phyloP scores from a whole-genome alignment of 2,329 filamentous ascomycete species.

The Huntiella moniliformis region DNA sequence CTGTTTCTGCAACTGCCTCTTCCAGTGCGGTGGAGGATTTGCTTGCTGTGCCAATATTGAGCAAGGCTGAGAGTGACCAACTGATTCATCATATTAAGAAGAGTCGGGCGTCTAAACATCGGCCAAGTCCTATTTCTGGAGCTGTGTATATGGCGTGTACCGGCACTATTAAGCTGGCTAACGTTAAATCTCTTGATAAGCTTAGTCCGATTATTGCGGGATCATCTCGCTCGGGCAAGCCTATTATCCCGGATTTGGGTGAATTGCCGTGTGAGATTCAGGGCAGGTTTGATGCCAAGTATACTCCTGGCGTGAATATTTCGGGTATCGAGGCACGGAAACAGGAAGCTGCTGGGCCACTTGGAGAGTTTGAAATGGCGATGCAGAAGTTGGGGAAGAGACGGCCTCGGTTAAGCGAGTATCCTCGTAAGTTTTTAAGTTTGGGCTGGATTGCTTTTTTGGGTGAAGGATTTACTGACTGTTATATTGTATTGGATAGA shows the following conservation, averaged over 20 bases:
- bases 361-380: slow-evolving; percentile 24
- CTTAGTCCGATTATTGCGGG: slow-evolving; percentile 25
- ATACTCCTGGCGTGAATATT: slow-evolving; percentile 22
- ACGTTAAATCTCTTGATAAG: slow-evolving; percentile 27
- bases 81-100: slow-evolving; percentile 23
- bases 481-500: slow-evolving; percentile 14
- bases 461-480: background rate
- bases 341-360: slow-evolving; percentile 21
- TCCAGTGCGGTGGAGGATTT: slow-evolving; percentile 18
- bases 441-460: slow-evolving; percentile 4
- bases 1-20: background rate
- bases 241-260: slow-evolving; percentile 22
- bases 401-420: slow-evolving; percentile 28
- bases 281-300: slow-evolving; percentile 23
- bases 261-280: slow-evolving; percentile 26
- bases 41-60: slow-evolving; percentile 13
- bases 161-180: slow-evolving; percentile 23
- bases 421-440: slow-evolving; percentile 20
- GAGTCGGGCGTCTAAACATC: slow-evolving; percentile 20
- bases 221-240: slow-evolving; percentile 21
- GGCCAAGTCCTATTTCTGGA: slow-evolving; percentile 22
- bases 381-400: slow-evolving; percentile 25
- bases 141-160: slow-evolving; percentile 22
- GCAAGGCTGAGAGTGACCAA: slow-evolving; percentile 14
- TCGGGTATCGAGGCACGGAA: slow-evolving; percentile 24